Base-by-base conservation (phyloP, 305 asterid genomes). In the Lippia alba region DNA sequence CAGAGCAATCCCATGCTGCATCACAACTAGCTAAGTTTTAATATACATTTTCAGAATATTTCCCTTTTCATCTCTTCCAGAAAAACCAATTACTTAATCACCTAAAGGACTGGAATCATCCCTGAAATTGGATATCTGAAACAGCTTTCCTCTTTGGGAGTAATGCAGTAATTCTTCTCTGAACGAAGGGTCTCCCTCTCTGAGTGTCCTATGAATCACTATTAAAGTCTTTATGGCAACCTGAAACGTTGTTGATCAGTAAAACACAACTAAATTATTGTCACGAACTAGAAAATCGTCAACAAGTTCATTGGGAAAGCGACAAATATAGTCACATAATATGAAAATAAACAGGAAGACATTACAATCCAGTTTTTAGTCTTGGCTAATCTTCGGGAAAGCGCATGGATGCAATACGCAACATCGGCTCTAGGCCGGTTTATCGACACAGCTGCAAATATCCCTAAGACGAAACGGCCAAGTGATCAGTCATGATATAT, bases 1-100 rank as follows among this genome's bases (percentile, higher is more conserved):
- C 87, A 36, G 97, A 88, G 79, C 97, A 91, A 73, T 91, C 97
- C 97, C 96, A 91, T 58, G 91, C 96, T 90, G 84, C 79, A 77
- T 12, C 20, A 58, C 1, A 51, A 73, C 55, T 49, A 51, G 40
- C 60, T 39, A 12, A 69, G 50, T 56, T 36, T 80, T 56, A 60
- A 49, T 5, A 20, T 24, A 45, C 30, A 30, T 16, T 15, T 34
- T 51, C 15, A 51, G 16, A 66, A 51, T 51, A 16, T 9, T 17
- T 49, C 33, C 71, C 8, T 48, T 45, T n/a, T 4, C 54, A 12
- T n/a, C 54, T n/a, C 18, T 48, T 48, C 30, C 32, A 53, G 12
- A 53, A 19, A 20, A 24, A 36, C 6, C 8, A 36, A 36, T 3
- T 34, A 11, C 30, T 11, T 36, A 36, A 9, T 55, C 74, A 89